Conservation (phyloP, 2,329 filamentous ascomycete genomes). For the Trichoderma sp. region DNA sequence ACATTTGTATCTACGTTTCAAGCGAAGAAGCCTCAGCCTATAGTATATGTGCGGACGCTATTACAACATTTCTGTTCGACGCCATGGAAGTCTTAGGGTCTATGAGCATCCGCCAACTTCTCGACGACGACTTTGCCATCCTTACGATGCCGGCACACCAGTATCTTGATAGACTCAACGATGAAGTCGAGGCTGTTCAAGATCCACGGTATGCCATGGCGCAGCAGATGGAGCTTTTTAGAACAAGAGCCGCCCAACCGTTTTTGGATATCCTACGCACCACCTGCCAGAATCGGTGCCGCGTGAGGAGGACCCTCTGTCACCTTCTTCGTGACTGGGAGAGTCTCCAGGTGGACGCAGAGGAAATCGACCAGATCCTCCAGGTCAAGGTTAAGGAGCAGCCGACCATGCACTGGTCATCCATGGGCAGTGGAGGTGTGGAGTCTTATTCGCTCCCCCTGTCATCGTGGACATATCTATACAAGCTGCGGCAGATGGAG, state of each 20-base stretch:
- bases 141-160: slow-evolving; percentile 71
- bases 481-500: slow-evolving; percentile 87
- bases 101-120: slow-evolving; percentile 69
- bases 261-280: slow-evolving; percentile 84
- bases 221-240: slow-evolving; percentile 70
- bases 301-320: slow-evolving; percentile 84
- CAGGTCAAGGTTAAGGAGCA: slow-evolving; percentile 62
- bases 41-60: slow-evolving; percentile 79
- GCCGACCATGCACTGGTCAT: slow-evolving; percentile 52
- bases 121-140: slow-evolving; percentile 80
- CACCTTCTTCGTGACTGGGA: slow-evolving; percentile 86
- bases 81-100: slow-evolving; percentile 69
- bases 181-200: slow-evolving; percentile 71
- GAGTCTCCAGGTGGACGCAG: slow-evolving; percentile 76
- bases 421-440: slow-evolving; percentile 39
- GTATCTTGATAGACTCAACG: slow-evolving; percentile 72
- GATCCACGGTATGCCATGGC: slow-evolving; percentile 75
- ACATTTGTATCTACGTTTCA: slow-evolving; percentile 75
- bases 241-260: slow-evolving; percentile 62
- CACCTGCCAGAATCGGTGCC: slow-evolving; percentile 86
- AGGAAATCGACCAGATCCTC: slow-evolving; percentile 71
- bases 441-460: slow-evolving; percentile 70
- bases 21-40: slow-evolving; percentile 76
- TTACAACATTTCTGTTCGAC: slow-evolving; percentile 75
- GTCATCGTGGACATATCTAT: slow-evolving; percentile 85